Conservation (phyloP, 2,329 filamentous ascomycete species). For the Pseudogymnoascus sp. region DNA sequence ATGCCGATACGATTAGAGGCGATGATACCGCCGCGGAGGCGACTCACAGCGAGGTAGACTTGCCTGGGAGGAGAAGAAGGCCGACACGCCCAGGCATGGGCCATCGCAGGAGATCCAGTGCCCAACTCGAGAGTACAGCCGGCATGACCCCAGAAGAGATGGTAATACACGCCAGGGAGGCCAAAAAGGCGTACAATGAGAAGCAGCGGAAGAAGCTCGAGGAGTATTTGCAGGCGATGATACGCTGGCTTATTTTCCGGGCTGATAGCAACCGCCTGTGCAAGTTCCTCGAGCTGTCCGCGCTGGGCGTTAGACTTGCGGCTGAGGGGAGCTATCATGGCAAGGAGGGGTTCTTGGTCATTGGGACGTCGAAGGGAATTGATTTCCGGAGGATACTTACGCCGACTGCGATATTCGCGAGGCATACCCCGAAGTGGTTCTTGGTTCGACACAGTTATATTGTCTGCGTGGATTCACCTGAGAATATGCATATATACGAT, state of each 20-base stretch:
- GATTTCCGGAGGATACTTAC: conserved; percentile 77
- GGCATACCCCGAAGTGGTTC: conserved; percentile 94
- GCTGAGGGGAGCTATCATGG: conserved; percentile 96
- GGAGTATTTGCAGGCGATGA: conserved; percentile 85
- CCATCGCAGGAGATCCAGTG: conserved; percentile 44
- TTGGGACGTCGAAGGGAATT: conserved; percentile 82
- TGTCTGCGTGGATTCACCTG: conserved; percentile 94
- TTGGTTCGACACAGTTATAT: conserved; percentile 96
- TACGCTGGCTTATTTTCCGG: conserved; percentile 92
- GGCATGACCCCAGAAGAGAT: conserved; percentile 18
- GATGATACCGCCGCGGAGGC: conserved; percentile 49
- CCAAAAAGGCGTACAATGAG: conserved; percentile 55
- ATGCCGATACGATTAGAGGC: conserved; percentile 27
- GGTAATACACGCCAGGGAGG: conserved; percentile 13
- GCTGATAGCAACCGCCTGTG: conserved; percentile 92
- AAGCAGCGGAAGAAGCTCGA: conserved; percentile 80
- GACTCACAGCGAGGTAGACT: conserved; percentile 61
- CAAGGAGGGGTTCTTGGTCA: conserved; percentile 90
- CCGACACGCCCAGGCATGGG: conserved; percentile 36
- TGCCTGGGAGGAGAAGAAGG: conserved; percentile 24
- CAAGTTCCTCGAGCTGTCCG: conserved; percentile 91
- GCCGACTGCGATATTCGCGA: conserved; percentile 67
- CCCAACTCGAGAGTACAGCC: conserved; percentile 22
- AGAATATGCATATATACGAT: conserved; percentile 98
- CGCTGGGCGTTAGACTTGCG: conserved; percentile 83